Evolutionary conservation across 305 asterid genomes (phyloP).

Genomic region (Andrographis paniculata): DNA sequence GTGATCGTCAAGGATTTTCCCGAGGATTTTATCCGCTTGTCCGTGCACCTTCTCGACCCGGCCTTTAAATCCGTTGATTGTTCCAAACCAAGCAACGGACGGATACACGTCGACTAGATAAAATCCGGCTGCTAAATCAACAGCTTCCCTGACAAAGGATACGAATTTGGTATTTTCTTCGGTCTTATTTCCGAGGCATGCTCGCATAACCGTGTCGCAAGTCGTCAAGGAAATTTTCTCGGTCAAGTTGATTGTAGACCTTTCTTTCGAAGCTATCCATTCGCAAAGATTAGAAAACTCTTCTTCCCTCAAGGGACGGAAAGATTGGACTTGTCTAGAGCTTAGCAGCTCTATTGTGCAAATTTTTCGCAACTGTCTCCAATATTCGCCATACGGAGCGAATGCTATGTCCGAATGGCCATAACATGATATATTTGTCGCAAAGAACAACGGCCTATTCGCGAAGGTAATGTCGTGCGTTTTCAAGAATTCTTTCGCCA

Average conservation of each 20-base stretch:
- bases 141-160: not conserved
- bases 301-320: not conserved
- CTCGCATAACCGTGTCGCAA: not conserved
- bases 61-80: not conserved
- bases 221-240: not conserved
- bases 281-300: not conserved
- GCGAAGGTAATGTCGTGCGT: conserved; percentile 6
- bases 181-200: not conserved
- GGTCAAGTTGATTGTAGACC: not conserved
- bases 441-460: not conserved
- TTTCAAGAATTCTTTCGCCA: conserved; percentile 1
- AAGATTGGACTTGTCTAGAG: not conserved
- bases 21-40: not conserved
- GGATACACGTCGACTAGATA: not conserved
- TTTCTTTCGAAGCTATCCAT: not conserved
- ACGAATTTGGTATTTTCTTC: not conserved
- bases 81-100: not conserved
- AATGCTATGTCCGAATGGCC: not conserved
- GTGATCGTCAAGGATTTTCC: not conserved
- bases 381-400: not conserved
- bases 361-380: conserved; percentile 6
- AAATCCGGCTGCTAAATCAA: not conserved
- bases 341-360: not conserved
- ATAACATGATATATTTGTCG: not conserved
- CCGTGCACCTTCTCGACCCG: not conserved